These are phyloP conservation scores for Musa troglodytarum DNA, from an alignment of 176 grass and related monocot species.

Conservation along the genomic window DNA sequence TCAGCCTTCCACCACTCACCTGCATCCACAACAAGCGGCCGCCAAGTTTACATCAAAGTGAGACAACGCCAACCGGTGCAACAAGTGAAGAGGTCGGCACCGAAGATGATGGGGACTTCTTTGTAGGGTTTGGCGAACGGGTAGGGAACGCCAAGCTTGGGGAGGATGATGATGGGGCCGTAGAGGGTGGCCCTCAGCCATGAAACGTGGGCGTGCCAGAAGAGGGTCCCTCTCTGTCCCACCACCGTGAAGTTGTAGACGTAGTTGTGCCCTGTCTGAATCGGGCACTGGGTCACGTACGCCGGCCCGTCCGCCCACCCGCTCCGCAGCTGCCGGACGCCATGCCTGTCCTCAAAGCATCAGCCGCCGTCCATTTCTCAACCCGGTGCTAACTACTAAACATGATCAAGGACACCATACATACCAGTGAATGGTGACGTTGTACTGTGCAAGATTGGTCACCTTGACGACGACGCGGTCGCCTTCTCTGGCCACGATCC, in stretches of 20 bases:
- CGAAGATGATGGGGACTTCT: slow-evolving; percentile 52
- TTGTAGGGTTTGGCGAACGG: slow-evolving; percentile 51
- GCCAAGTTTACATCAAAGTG: not conserved
- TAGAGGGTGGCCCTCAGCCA: slow-evolving; percentile 51
- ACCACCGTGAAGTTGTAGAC: slow-evolving; percentile 44
- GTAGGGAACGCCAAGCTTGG: slow-evolving; percentile 51
- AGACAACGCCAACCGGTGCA: not conserved
- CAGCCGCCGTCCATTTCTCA: no score
- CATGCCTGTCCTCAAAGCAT: slow-evolving; percentile 33
- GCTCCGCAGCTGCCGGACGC: slow-evolving; percentile 53
- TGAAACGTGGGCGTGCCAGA: slow-evolving; percentile 61
- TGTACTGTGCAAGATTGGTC: slow-evolving; percentile 51
- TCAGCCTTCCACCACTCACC: slow-evolving; percentile 83
- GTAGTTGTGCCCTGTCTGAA: slow-evolving; percentile 46
- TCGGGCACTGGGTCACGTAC: slow-evolving; percentile 79
- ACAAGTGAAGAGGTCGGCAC: not conserved
- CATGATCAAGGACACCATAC: no score
- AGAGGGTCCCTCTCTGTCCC: slow-evolving; percentile 59
- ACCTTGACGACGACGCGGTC: slow-evolving; percentile 59
- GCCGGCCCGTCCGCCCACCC: slow-evolving; percentile 72
- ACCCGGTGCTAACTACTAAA: no score
- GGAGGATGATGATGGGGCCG: slow-evolving; percentile 74
- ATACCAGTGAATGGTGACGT: slow-evolving; percentile 70
- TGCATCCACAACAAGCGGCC: not conserved
- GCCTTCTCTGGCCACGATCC: slow-evolving; percentile 52